phyloP scores from a whole-genome alignment of 257 asterid genomes.

The Asclepias syriaca region DNA sequence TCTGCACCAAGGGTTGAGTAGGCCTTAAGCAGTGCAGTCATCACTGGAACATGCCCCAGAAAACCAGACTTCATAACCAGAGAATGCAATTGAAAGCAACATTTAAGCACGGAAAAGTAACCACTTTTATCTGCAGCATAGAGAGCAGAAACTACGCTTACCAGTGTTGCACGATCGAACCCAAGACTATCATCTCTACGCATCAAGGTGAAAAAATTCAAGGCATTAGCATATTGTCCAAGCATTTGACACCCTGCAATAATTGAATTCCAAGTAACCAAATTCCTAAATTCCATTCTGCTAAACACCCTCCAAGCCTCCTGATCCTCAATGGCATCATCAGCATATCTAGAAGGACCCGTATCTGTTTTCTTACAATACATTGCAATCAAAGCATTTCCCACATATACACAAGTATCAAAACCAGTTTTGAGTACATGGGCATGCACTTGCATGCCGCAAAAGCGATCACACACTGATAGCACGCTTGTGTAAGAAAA shows the following conservation, averaged over 20 bases:
- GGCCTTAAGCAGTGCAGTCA: slow-evolving; percentile 59
- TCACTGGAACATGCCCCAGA: slow-evolving; percentile 50
- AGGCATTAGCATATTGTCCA: slow-evolving; percentile 38
- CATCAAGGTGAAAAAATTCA: slow-evolving; percentile 42
- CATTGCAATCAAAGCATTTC: slow-evolving; percentile 74
- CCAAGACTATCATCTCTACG: slow-evolving; percentile 44
- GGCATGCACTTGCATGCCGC: slow-evolving; percentile 67
- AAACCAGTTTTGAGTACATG: slow-evolving; percentile 52
- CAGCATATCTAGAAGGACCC: not conserved
- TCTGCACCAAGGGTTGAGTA: slow-evolving; percentile 56
- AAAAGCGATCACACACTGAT: slow-evolving; percentile 52
- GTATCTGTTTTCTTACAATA: slow-evolving; percentile 43
- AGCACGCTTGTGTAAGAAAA: slow-evolving; percentile 66
- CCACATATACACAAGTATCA: slow-evolving; percentile 60
- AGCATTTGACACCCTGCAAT: slow-evolving; percentile 50
- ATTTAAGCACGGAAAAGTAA: slow-evolving; percentile 25
- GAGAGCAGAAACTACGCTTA: slow-evolving; percentile 49
- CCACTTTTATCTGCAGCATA: slow-evolving; percentile 22
- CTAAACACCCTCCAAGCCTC: slow-evolving; percentile 67
- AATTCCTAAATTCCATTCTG: slow-evolving; percentile 40
- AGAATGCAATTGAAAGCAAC: slow-evolving; percentile 61
- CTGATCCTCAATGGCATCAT: slow-evolving; percentile 6
- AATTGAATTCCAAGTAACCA: slow-evolving; percentile 75
- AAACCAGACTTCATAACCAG: slow-evolving; percentile 46
- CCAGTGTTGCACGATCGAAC: slow-evolving; percentile 58